Conservation (phyloP, 2,329 filamentous ascomycete genomes). For the Beauveria australis region DNA sequence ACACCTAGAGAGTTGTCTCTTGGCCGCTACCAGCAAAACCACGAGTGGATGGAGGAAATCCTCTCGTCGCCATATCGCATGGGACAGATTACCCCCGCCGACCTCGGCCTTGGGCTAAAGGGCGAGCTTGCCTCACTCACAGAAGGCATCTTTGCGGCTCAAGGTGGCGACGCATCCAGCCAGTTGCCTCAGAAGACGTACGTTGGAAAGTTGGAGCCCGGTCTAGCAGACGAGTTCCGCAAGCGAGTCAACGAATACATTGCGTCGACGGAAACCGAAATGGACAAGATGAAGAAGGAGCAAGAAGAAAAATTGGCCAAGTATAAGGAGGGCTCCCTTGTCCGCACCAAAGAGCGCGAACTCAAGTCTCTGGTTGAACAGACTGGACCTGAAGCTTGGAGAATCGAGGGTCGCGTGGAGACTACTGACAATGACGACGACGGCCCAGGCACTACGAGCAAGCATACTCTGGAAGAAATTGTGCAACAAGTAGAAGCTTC, state of each 20-base stretch:
- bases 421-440: slow-evolving; percentile 39
- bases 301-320: slow-evolving; percentile 70
- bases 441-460: slow-evolving; percentile 32
- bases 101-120: slow-evolving; percentile 76
- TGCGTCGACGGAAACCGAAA: slow-evolving; percentile 66
- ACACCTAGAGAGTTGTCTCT: slow-evolving; percentile 85
- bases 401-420: slow-evolving; percentile 50
- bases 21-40: slow-evolving; percentile 83
- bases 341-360: slow-evolving; percentile 68
- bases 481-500: slow-evolving; percentile 64
- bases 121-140: slow-evolving; percentile 78
- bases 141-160: slow-evolving; percentile 71
- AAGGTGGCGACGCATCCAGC: slow-evolving; percentile 39
- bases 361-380: slow-evolving; percentile 59
- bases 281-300: slow-evolving; percentile 72
- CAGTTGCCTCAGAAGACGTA: slow-evolving; percentile 49
- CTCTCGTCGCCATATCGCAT: slow-evolving; percentile 84
- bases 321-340: slow-evolving; percentile 60
- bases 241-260: slow-evolving; percentile 68
- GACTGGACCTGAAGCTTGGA: slow-evolving; percentile 52
- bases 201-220: slow-evolving; percentile 56
- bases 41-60: slow-evolving; percentile 99
- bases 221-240: slow-evolving; percentile 76
- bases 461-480: slow-evolving; percentile 61
- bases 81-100: slow-evolving; percentile 75